These are phyloP conservation scores for Nakazawaea siamensis DNA, from an alignment of 805 yeast genomes.

Conservation along the genomic window DNA sequence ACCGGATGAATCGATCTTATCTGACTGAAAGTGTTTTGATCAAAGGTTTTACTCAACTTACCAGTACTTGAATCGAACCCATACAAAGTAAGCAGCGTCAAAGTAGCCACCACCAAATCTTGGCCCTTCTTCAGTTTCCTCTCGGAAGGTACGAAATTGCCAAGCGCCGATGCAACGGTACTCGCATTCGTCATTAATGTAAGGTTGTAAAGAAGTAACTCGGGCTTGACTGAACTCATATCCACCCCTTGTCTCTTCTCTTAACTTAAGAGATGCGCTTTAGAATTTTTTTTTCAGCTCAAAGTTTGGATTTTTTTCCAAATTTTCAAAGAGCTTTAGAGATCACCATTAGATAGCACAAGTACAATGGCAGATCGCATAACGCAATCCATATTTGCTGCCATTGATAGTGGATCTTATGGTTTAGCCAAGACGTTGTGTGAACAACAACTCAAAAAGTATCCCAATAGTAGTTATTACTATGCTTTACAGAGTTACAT, in stretches of 20 bases:
- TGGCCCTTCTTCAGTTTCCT: constrained; percentile 68
- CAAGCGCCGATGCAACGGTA: constrained; percentile 13
- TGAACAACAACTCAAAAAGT: constrained; percentile 37
- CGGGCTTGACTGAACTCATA: background rate
- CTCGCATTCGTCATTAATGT: too few species aligned
- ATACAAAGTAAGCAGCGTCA: constrained; percentile 46
- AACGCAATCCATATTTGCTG: constrained; percentile 25
- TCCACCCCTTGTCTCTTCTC: background rate
- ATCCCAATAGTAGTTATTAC: constrained; percentile 51
- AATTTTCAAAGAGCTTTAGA: background rate
- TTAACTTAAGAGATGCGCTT: background rate
- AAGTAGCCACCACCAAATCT: constrained; percentile 52
- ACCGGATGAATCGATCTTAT: constrained; percentile 46
- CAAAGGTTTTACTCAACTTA: constrained; percentile 31
- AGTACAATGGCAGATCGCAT: constrained; percentile 19
- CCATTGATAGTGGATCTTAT: constrained; percentile 46
- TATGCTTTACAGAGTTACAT: constrained; percentile 34
- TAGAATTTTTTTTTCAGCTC: background rate
- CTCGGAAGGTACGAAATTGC: constrained; percentile 51
- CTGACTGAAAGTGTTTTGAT: constrained; percentile 47
- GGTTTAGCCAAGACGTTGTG: constrained; percentile 43
- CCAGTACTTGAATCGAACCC: constrained; percentile 50
- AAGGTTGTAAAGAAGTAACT: background rate
- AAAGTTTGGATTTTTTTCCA: too few species aligned
- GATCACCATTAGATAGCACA: background rate